Percentiles rank a stretch among this genome's conserved stretches.
Conservation (phyloP, 192 early-diverging fungal genomes). For the Chytriomyces sp. region DNA sequence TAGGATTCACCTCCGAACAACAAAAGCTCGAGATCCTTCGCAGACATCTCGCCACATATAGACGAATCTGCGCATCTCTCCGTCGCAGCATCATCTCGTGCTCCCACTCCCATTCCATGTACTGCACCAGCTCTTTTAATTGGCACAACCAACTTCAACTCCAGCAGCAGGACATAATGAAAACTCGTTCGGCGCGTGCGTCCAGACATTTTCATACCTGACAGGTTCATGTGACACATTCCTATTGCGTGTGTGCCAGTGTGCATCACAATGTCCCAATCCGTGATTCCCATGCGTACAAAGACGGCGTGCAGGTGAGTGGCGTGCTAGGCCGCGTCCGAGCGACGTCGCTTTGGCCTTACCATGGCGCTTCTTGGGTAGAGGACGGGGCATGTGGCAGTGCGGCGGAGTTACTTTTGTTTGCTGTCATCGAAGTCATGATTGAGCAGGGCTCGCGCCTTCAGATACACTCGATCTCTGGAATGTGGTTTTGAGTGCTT, state of each 20-base stretch:
- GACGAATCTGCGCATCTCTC: too few relatives aligned
- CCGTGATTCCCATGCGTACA: slow-evolving; percentile 59
- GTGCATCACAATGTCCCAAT: slow-evolving; percentile 79
- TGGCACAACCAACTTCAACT: too few relatives aligned
- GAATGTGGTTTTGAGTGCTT: neutral
- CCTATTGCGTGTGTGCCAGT: slow-evolving; percentile 35
- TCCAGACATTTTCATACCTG: too few relatives aligned
- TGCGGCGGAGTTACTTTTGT: slow-evolving; percentile 53
- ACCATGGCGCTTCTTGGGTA: slow-evolving; percentile 16
- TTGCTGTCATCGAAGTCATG: slow-evolving; percentile 45
- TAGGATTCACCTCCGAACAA: too few relatives aligned
- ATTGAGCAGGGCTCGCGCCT: neutral
- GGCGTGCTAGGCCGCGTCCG: slow-evolving; percentile 62
- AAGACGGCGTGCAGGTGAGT: slow-evolving; percentile 65
- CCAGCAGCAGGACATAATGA: slow-evolving; percentile 57
- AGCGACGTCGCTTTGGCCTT: slow-evolving; percentile 70
- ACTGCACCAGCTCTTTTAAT: slow-evolving; percentile 84
- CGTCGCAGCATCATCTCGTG: slow-evolving; percentile 67
- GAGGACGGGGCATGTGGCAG: too few relatives aligned
- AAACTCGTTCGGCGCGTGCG: slow-evolving; percentile 76
- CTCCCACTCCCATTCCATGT: slow-evolving; percentile 68
- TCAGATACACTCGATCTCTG: neutral
- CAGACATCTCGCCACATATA: too few relatives aligned
- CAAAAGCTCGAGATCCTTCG: too few relatives aligned
- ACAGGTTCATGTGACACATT: slow-evolving; percentile 63